Evolutionary conservation across 179 eudicot genomes (phyloP), one percentile per base, ranked within the genome.

Genomic region (Drosera spatulata): DNA sequence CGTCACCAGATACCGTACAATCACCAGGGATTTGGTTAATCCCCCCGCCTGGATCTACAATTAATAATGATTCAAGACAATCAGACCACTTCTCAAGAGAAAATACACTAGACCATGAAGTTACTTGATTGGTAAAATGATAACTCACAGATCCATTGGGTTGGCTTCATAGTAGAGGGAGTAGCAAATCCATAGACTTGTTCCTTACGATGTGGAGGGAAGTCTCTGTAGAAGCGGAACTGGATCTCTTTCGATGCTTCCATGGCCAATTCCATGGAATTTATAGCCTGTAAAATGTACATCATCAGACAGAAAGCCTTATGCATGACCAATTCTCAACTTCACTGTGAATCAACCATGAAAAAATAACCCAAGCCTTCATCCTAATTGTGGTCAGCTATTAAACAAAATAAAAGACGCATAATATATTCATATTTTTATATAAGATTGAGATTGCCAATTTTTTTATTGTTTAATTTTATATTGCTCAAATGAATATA

Each of bases 81-180:
- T n/a, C 41, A 14, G 45, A 51, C 5, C 64, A 41, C 33, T 48
- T 45, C 41, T 49, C 47, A 41, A 46, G 41, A 55, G 45, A 47
- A 11, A 33, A 39, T 46, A 12, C 47, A 42, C 43, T 33, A n/a
- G 5, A 54, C 12, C 3, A 12, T 4, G 39, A 22, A 55, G 4
- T 40, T 38, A 0, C 22, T 47, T n/a, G 12, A 41, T n/a, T 61
- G 14, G 8, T 15, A 40, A 59, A 15, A 14, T 44, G 2, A 55
- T 55, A 67, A 80, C 99, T 79, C 84, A 93, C 99, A 93, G 75
- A 67, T 78, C 97, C 99, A 93, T 59, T 93, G 99, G 66, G 99
- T 93, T 63, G 99, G 97, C 69, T 93, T 93, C 87, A 93, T 86
- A 63, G 99, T 93, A 67, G 97, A 93, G 43, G 99, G 99, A 52